phyloP scores from a whole-genome alignment of 192 early-diverging fungal species.

The Podila clonocystis region DNA sequence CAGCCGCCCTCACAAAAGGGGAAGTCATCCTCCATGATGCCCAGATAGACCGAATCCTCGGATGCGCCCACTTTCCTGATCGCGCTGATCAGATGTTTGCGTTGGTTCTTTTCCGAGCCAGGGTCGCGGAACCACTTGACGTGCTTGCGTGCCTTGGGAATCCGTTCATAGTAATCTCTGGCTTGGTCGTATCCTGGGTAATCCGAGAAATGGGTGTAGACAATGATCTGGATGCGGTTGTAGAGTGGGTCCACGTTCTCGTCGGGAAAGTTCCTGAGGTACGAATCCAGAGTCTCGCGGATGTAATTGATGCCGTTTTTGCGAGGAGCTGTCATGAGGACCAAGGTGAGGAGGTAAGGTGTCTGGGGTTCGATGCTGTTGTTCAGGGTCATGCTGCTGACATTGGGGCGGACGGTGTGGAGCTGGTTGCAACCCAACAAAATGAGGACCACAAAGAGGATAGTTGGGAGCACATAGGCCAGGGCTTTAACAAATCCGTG shows the following conservation, averaged over 20 bases:
- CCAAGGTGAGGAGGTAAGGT: conserved; percentile 55
- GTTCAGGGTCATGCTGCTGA: conserved; percentile 23
- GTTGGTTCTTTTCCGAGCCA: conserved; percentile 59
- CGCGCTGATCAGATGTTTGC: conserved; percentile 58
- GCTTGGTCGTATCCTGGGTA: conserved; percentile 56
- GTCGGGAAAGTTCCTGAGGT: conserved; percentile 57
- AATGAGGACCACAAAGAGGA: conserved; percentile 38
- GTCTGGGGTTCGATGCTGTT: conserved; percentile 41
- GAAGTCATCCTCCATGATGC: conserved; percentile 64
- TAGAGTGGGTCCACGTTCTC: conserved; percentile 55
- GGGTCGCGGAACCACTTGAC: conserved; percentile 58
- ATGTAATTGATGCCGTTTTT: conserved; percentile 56
- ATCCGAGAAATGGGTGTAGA: conserved; percentile 64
- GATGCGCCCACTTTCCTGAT: conserved; percentile 40
- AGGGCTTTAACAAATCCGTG: neutral
- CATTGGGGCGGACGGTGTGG: conserved; percentile 27
- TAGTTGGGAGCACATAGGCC: conserved; percentile 15
- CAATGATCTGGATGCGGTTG: conserved; percentile 55
- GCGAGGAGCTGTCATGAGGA: conserved; percentile 65
- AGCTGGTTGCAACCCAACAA: conserved; percentile 28
- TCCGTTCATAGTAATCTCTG: conserved; percentile 33
- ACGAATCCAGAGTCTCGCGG: conserved; percentile 54
- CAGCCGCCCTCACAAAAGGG: conserved; percentile 60
- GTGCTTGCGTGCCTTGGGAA: conserved; percentile 57
- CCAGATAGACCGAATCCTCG: conserved; percentile 55